Percentiles rank a stretch among this genome's conserved stretches.
Conservation (phyloP, 306 rosid genomes). For the Prunus mongolica region DNA sequence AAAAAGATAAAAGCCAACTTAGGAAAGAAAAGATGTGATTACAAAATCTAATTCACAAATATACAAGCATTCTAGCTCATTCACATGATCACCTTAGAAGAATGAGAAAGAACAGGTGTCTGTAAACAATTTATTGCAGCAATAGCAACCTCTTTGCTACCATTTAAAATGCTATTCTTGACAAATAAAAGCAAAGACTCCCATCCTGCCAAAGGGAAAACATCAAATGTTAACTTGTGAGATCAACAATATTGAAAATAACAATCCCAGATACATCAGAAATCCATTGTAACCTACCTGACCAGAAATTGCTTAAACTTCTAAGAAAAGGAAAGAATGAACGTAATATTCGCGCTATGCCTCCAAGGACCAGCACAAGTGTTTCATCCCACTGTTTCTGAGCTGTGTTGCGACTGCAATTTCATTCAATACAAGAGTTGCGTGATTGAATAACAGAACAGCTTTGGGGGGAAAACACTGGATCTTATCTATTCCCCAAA, state of each 20-base stretch:
- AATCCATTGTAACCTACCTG: slow-evolving; percentile 54
- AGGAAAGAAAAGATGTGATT: neutral
- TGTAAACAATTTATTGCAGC: slow-evolving; percentile 92
- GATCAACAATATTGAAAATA: slow-evolving; percentile 22
- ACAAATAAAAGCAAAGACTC: slow-evolving; percentile 83
- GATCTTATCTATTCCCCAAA: neutral
- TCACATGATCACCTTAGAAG: slow-evolving; percentile 60
- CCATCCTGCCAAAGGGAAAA: slow-evolving; percentile 67
- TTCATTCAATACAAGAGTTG: slow-evolving; percentile 25
- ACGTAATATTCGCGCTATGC: slow-evolving; percentile 85
- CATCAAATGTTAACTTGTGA: slow-evolving; percentile 8
- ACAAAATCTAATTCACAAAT: neutral
- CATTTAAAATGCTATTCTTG: slow-evolving; percentile 68
- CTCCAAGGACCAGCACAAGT: slow-evolving; percentile 84
- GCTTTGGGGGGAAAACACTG: neutral
- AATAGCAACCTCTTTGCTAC: slow-evolving; percentile 95
- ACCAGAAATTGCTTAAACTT: slow-evolving; percentile 76
- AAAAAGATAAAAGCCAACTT: neutral
- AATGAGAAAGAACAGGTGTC: slow-evolving; percentile 80
- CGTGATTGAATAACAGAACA: neutral
- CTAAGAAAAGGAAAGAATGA: slow-evolving; percentile 83
- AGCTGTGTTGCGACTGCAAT: slow-evolving; percentile 94
- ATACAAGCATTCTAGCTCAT: slow-evolving; percentile 11
- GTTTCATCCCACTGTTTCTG: slow-evolving; percentile 99
- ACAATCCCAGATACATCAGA: slow-evolving; percentile 14